These are phyloP conservation scores for Apophysomyces sp. DNA, from an alignment of 371 early-diverging fungal genomes.

Conservation along the genomic window DNA sequence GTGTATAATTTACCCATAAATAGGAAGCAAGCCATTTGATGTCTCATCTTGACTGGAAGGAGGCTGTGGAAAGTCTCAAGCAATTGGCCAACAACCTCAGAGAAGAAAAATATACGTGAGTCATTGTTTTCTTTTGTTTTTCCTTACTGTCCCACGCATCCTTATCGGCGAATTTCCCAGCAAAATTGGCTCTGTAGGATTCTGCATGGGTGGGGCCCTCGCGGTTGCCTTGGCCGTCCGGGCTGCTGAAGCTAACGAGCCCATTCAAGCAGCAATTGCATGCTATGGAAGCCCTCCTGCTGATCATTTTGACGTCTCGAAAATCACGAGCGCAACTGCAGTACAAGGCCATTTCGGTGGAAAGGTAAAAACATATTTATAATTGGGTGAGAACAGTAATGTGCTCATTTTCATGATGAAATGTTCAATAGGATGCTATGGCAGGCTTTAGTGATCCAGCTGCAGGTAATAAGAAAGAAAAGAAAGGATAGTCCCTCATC, in stretches of 20 bases:
- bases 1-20: background rate
- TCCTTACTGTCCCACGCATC: background rate
- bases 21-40: slow-evolving; percentile 53
- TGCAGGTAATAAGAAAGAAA: slow-evolving; percentile 12
- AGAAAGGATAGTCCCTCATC: background rate
- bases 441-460: slow-evolving; percentile 46
- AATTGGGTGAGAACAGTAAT: background rate
- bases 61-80: slow-evolving; percentile 34
- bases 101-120: slow-evolving; percentile 19
- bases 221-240: slow-evolving; percentile 38
- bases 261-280: slow-evolving; percentile 38
- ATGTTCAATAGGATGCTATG: slow-evolving; percentile 20
- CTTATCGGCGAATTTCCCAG: slow-evolving; percentile 4
- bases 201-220: slow-evolving; percentile 57
- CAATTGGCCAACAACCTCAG: slow-evolving; percentile 19
- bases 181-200: slow-evolving; percentile 41
- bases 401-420: background rate
- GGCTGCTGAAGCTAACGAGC: slow-evolving; percentile 19
- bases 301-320: slow-evolving; percentile 31
- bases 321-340: slow-evolving; percentile 39
- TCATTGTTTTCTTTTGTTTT: slow-evolving; percentile 1
- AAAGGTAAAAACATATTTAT: slow-evolving; percentile 2
- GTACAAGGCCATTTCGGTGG: slow-evolving; percentile 53
- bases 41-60: slow-evolving; percentile 45
- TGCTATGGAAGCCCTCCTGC: slow-evolving; percentile 50